phyloP scores from a whole-genome alignment of 2,329 filamentous ascomycete species.

The Orbilia brochopaga region DNA sequence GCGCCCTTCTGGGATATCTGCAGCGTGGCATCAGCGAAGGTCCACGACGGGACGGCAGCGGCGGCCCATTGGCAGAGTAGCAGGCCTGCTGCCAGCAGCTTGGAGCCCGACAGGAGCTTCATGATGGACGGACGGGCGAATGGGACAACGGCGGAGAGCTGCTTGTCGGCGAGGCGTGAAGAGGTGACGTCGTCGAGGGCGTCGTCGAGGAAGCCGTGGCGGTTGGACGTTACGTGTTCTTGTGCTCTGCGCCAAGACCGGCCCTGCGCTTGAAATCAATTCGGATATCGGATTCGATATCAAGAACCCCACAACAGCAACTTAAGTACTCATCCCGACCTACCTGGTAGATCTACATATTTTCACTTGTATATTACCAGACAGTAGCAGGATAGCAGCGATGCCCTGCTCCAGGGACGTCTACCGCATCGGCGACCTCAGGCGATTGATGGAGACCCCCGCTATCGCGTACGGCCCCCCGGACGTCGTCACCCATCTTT shows the following conservation, averaged over 20 bases:
- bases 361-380: too few species aligned
- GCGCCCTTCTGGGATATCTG: constrained; percentile 42
- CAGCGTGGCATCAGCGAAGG: constrained; percentile 37
- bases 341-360: too few species aligned
- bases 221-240: background rate
- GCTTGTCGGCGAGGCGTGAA: constrained; percentile 26
- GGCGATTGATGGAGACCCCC: background rate
- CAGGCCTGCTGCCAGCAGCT: constrained; percentile 46
- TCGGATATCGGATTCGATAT: too few species aligned
- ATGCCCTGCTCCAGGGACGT: too few species aligned
- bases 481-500: background rate
- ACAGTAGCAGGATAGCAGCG: too few species aligned
- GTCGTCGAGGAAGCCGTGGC: background rate
- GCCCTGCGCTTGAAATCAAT: background rate
- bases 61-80: constrained; percentile 37
- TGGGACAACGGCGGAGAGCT: constrained; percentile 7
- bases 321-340: too few species aligned
- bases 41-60: constrained; percentile 20
- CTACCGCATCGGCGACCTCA: too few species aligned
- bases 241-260: background rate
- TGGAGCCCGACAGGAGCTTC: constrained; percentile 28
- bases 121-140: constrained; percentile 14
- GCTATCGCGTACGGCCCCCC: background rate
- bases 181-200: constrained; percentile 11
- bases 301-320: too few species aligned